Percentiles rank a stretch among this genome's conserved stretches.
These are phyloP conservation scores for Physcomitrellopsis africana DNA, from an alignment of 225 moss, liverwort and hornwort genomes.

Conservation along the genomic window DNA sequence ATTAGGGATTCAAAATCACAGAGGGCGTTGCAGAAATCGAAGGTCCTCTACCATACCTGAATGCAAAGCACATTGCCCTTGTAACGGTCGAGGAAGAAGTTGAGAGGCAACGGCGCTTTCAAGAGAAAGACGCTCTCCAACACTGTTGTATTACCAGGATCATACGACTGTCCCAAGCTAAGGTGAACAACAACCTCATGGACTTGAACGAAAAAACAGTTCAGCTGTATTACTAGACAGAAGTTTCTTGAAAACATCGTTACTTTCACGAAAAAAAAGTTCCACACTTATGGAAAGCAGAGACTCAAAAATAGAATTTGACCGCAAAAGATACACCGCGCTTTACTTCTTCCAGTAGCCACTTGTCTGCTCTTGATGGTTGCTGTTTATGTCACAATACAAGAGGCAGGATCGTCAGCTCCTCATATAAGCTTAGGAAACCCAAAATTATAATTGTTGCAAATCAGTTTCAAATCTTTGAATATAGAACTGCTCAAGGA, in stretches of 20 bases:
- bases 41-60: constrained; percentile 53
- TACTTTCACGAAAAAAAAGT: not conserved
- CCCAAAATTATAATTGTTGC: constrained; percentile 1
- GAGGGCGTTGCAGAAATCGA: not conserved
- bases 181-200: constrained; percentile 37
- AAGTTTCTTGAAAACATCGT: not conserved
- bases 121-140: constrained; percentile 86
- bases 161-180: constrained; percentile 73
- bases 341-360: constrained; percentile 89
- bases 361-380: constrained; percentile 80
- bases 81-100: constrained; percentile 87
- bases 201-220: constrained; percentile 3
- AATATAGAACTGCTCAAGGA: not conserved
- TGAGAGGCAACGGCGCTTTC: constrained; percentile 83
- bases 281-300: constrained; percentile 12
- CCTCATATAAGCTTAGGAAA: not conserved
- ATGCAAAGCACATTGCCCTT: constrained; percentile 70
- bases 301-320: constrained; percentile 15
- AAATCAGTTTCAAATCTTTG: not conserved
- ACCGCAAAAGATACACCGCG: constrained; percentile 81
- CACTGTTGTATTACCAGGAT: constrained; percentile 85
- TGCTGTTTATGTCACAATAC: constrained; percentile 52
- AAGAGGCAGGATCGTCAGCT: constrained; percentile 26
- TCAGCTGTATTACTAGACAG: constrained; percentile 8
- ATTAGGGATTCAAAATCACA: not conserved